Evolutionary conservation across 495 filamentous ascomycete genomes (phyloP).

Genomic region (Tuber umbilicatum): DNA sequence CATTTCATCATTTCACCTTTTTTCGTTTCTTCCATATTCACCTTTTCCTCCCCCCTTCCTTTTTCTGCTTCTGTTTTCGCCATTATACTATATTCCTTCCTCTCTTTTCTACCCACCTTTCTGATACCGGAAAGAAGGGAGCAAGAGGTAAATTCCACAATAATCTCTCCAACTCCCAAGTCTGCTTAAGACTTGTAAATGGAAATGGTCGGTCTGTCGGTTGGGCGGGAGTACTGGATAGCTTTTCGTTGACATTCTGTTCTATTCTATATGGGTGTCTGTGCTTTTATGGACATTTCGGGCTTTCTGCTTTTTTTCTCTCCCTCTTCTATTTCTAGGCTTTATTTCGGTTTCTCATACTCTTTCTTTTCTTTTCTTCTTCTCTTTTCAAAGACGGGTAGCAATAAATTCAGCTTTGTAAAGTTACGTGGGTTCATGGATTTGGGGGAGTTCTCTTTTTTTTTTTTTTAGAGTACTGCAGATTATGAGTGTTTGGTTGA

Average conservation of each 20-base stretch:
- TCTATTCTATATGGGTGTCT: background rate
- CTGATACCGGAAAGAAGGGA: background rate
- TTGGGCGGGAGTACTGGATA: background rate
- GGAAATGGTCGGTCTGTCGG: background rate
- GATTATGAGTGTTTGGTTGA: background rate
- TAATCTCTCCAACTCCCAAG: background rate
- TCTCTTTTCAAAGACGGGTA: background rate
- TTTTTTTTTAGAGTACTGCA: background rate
- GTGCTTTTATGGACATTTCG: conserved; percentile 16
- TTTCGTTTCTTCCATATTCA: background rate
- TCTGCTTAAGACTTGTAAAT: background rate
- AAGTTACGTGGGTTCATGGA: background rate
- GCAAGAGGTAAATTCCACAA: background rate
- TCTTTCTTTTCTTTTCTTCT: conserved; percentile 48
- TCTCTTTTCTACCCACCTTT: background rate
- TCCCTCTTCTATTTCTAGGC: background rate
- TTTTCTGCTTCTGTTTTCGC: background rate
- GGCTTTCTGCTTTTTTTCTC: background rate
- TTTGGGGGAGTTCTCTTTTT: background rate
- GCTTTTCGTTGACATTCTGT: background rate
- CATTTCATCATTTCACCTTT: background rate
- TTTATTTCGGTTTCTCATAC: conserved; percentile 34
- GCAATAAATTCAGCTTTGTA: background rate
- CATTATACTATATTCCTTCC: background rate
- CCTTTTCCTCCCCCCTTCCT: background rate